A percentile compares a stretch with the other conserved stretches of the same genome.
Conservation (phyloP, 2,329 filamentous ascomycete species). For the Aspergillus sp. region DNA sequence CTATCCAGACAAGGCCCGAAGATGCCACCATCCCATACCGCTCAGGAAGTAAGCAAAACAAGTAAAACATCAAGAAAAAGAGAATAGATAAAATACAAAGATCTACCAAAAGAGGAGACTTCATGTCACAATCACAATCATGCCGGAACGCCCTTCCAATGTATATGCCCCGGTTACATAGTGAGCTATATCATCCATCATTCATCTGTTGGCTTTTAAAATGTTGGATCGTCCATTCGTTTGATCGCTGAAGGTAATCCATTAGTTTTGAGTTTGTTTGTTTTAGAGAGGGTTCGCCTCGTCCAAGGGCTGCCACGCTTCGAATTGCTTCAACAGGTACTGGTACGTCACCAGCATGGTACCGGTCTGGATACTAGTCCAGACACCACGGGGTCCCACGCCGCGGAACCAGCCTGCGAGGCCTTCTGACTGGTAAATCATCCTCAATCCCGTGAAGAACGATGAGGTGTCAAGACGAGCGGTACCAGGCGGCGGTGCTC, state of each 20-base stretch:
- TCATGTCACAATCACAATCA: conserved; percentile 1
- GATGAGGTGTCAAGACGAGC: conserved; percentile 82
- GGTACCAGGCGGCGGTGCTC: conserved; percentile 70
- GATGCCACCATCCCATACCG: not conserved
- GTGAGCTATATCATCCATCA: not conserved
- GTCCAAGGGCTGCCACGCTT: conserved; percentile 40
- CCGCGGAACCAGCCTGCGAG: conserved; percentile 87
- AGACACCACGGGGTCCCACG: conserved; percentile 84
- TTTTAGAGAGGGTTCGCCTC: conserved; percentile 15
- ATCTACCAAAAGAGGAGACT: not conserved
- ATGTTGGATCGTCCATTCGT: not conserved
- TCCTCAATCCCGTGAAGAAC: conserved; percentile 70
- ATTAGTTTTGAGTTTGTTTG: too few species aligned
- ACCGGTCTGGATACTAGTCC: conserved; percentile 95
- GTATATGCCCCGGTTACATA: not conserved
- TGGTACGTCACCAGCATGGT: conserved; percentile 97
- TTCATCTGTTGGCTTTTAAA: not conserved
- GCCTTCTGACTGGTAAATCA: conserved; percentile 89
- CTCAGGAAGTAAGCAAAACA: not conserved
- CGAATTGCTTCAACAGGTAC: conserved; percentile 70
- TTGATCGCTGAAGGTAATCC: not conserved
- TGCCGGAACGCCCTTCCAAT: conserved; percentile 1
- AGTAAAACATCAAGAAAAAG: not conserved
- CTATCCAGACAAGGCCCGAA: not conserved
- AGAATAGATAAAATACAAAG: not conserved